Base-by-base conservation (phyloP, 2,329 filamentous ascomycete genomes). In the Penicillium sp. region DNA sequence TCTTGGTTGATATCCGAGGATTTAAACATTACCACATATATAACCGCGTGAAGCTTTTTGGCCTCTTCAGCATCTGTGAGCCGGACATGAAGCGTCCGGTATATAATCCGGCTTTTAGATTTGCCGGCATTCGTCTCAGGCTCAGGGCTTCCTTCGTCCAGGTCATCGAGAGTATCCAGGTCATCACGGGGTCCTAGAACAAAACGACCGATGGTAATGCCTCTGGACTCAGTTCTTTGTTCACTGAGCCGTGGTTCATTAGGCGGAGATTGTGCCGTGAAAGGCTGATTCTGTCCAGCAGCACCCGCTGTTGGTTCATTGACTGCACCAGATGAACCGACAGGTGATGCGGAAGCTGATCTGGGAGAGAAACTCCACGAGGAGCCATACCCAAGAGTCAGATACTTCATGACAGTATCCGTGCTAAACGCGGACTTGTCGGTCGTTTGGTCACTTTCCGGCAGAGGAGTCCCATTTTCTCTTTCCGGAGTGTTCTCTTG, bases 331-430 rank as follows among this genome's bases (percentile, higher is more conserved):
- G 57, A 54, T 43, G 61, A 58, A 20, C 56, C 55, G 35, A 61
- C 50, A 38, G 64, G 54, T 44, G 62, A 55, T 3, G 60, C 47
- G 11, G 56, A 54, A 28, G 56, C 43, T 9, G 55, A 58, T 40
- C 59, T 67, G 10, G 66, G 61, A 23, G 69, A 65, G 41, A 71
- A 60, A 14, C 69, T 67, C 74, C 74, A 77, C 14, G 67, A 61
- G 3, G 73, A 72, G 13, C 74, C 73, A 59, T 77, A 77, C 7
- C 74, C 74, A 18, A 76, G 59, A 18, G 72, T 76, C 26, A 77
- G 61, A 52, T 75, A 72, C 51, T 74, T 77, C 61, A 75, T 71
- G 46, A 76, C 63, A 2, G 64, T 71, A 7, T 75, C 73, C 3
- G 72, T 64, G 20, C 63, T 66, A 52, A 70, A 69, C 3, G 59